Conservation (phyloP, 768 basidiomycete genomes). For the Boletus tylopilopsis region DNA sequence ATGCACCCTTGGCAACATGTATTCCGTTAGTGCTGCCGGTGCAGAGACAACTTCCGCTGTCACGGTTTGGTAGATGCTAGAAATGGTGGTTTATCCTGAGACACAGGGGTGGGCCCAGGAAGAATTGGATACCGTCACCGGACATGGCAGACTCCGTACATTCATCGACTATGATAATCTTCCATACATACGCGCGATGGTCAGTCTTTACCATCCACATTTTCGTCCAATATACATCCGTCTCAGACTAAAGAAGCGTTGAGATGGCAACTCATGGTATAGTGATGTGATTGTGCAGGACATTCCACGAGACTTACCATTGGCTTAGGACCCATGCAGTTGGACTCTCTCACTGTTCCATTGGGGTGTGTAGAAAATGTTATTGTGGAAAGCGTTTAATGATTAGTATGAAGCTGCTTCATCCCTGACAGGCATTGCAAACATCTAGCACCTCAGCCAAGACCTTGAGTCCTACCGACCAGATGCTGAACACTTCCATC, state of each 20-base stretch:
- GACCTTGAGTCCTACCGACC: conserved; percentile 41
- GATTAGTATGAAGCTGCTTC: conserved; percentile 21
- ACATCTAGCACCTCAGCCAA: conserved; percentile 33
- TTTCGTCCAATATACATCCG: too few species aligned
- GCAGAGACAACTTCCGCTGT: conserved; percentile 4
- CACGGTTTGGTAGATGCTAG: conserved; percentile 20
- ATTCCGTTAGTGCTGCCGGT: conserved; percentile 3
- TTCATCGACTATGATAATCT: conserved; percentile 7
- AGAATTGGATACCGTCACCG: conserved; percentile 26
- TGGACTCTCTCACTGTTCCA: conserved; percentile 5
- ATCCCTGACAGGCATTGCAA: conserved; percentile 15
- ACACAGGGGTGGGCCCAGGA: conserved; percentile 23
- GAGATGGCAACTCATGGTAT: conserved; percentile 7
- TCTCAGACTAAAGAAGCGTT: conserved; percentile 6
- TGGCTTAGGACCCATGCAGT: neutral
- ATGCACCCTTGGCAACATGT: too few species aligned
- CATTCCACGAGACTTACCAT: neutral
- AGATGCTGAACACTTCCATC: conserved; percentile 42
- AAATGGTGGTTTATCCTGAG: conserved; percentile 25
- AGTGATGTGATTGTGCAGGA: neutral
- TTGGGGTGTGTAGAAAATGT: neutral
- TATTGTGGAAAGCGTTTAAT: neutral
- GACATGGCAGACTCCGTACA: conserved; percentile 14
- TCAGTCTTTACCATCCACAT: too few species aligned
- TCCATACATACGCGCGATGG: conserved; percentile 7